These are phyloP conservation scores for Trametes sp. DNA, from an alignment of 1,284 basidiomycete genomes.

Conservation along the genomic window DNA sequence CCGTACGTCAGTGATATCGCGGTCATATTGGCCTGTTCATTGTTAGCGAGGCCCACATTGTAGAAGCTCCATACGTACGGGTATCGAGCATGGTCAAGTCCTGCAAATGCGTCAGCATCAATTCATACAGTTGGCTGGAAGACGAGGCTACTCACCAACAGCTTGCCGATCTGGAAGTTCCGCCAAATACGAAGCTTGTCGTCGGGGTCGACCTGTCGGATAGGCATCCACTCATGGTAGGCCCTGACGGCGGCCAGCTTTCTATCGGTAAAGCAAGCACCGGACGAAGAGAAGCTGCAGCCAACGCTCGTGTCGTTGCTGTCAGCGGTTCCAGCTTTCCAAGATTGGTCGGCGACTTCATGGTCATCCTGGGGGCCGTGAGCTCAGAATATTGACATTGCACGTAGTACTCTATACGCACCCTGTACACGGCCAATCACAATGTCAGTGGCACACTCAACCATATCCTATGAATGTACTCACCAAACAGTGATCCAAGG, in stretches of 20 bases:
- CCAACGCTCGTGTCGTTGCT: conserved; percentile 66
- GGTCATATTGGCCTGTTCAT: conserved; percentile 61
- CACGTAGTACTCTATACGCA: not conserved
- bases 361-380: conserved; percentile 57
- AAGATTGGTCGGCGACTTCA: conserved; percentile 68
- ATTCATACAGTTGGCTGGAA: not conserved
- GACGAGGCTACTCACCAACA: conserved; percentile 44
- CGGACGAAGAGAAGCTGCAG: conserved; percentile 62
- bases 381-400: not conserved
- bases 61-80: conserved; percentile 40
- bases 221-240: conserved; percentile 78
- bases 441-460: too few relatives aligned
- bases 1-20: conserved; percentile 66
- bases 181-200: conserved; percentile 74
- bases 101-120: conserved; percentile 21
- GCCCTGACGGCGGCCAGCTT: conserved; percentile 69
- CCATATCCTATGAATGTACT: too few relatives aligned
- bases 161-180: conserved; percentile 69
- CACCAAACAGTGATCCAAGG: conserved; percentile 71
- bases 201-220: conserved; percentile 65
- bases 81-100: conserved; percentile 73
- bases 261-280: conserved; percentile 68
- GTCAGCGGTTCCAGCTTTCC: conserved; percentile 70
- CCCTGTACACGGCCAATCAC: conserved; percentile 7
- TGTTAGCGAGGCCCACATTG: not conserved